phyloP scores from a whole-genome alignment of 495 filamentous ascomycete species.

The Lasiosphaeria hispida region DNA sequence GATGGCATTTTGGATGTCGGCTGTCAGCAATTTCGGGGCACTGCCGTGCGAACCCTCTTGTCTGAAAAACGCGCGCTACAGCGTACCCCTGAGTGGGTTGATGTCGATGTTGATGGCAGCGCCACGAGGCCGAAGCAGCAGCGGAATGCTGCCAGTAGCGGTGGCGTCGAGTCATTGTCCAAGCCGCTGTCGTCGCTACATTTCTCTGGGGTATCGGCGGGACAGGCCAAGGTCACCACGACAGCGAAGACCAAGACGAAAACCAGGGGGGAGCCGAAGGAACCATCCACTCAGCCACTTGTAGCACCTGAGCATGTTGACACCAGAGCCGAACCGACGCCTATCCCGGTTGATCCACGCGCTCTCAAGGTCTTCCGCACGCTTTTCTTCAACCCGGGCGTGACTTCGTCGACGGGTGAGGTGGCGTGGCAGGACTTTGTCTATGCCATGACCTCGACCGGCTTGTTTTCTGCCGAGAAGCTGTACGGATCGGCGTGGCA shows the following conservation, averaged over 20 bases:
- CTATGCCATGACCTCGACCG: constrained; percentile 47
- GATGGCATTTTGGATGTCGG: too few relatives aligned
- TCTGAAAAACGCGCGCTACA: constrained; percentile 31
- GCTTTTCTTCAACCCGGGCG: constrained; percentile 23
- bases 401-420: constrained; percentile 32
- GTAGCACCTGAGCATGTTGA: background rate
- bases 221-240: too few relatives aligned
- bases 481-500: constrained; percentile 55
- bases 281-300: background rate
- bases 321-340: background rate
- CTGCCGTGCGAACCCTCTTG: constrained; percentile 9
- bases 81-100: constrained; percentile 16
- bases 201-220: too few relatives aligned
- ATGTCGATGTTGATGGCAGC: constrained; percentile 23
- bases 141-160: too few relatives aligned
- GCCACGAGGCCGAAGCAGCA: constrained; percentile 8
- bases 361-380: constrained; percentile 30
- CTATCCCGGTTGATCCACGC: constrained; percentile 43
- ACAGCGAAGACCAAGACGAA: constrained; percentile 38
- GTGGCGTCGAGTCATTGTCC: constrained; percentile 3
- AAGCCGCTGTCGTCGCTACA: constrained; percentile 19
- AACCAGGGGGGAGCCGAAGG: constrained; percentile 34
- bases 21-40: constrained; percentile 10
- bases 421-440: constrained; percentile 54
- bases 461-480: constrained; percentile 45